Evolutionary conservation across 2,329 filamentous ascomycete species (phyloP).

Genomic region (Fusarium heterosporum): DNA sequence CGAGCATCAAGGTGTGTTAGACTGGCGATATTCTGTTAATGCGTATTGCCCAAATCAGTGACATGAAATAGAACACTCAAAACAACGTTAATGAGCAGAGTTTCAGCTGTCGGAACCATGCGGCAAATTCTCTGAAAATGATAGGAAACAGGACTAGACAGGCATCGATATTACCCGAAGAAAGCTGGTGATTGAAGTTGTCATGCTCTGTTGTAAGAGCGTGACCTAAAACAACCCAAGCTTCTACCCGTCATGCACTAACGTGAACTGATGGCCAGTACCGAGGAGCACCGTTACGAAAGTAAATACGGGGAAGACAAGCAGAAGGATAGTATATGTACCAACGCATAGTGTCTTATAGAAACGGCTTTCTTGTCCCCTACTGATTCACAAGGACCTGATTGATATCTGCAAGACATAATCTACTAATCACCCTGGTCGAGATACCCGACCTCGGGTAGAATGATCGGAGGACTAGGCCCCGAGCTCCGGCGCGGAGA

Average conservation of each 20-base stretch:
- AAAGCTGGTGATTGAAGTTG: background rate
- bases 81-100: background rate
- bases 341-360: background rate
- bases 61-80: background rate
- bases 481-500: conserved; percentile 40
- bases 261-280: background rate
- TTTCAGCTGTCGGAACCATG: background rate
- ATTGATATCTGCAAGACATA: conserved; percentile 1
- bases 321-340: background rate
- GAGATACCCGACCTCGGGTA: conserved; percentile 34
- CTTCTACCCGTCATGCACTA: background rate
- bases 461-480: conserved; percentile 22
- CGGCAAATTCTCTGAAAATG: background rate
- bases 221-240: background rate
- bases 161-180: background rate
- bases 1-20: too few relatives aligned
- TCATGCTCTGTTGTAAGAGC: background rate
- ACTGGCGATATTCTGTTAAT: too few relatives aligned
- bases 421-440: conserved; percentile 13
- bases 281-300: background rate
- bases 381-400: background rate
- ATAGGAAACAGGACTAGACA: background rate
- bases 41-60: too few relatives aligned
- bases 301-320: background rate
- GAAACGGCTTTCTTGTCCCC: background rate